Evolutionary conservation across 1,284 basidiomycete species (phyloP), one percentile per base, ranked within the genome.

Genomic region (Leccinum subfulvum): DNA sequence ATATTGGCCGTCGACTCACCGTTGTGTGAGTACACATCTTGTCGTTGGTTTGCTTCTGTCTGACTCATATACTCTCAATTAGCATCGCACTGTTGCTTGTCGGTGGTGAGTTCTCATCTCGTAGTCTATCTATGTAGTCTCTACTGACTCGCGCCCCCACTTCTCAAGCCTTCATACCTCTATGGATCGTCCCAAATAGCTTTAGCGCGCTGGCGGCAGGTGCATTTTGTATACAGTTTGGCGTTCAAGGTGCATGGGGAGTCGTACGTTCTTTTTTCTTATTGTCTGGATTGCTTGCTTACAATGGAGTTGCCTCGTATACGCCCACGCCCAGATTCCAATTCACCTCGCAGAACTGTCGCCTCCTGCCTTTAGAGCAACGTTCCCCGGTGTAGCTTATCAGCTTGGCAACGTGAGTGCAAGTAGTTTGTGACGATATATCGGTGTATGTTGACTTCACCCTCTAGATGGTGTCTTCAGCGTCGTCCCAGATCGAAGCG

Each of bases 361-460:
- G 0, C 94, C 95, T 0, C 89, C 95, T 7, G 94, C 93, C 0
- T 98, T 97, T 84, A 84, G 96, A 59, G 94, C 95, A 8, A 92
- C 92, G 0, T 98, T 96, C 82, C 90, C 92, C 37, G 96, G 96
- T 67, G 85, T 97, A 2, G 89, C 91, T 1, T 98, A 97, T 78
- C 95, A 97, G 73, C 70, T 94, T 47, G 90, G 92, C 62, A 91
- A 91, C 75, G 80, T 83, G 56, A 57, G 80, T 75, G 3, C 26
- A 5, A 11, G 16, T 44, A 23, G 14, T 16, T 35, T 56, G 16
- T 10, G 14, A 16, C 37, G 56, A 8, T 18, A 23, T 1, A 10
- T 23, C n/a, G 3, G 13, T 44, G 59, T 10, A 23, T n/a, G n/a
- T 57, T 57, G 51, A 2, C 23, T 18, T 56, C 33, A 4, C 16